Conservation (phyloP, 1,284 basidiomycete species). For the Rhodotorula mucilaginosa region DNA sequence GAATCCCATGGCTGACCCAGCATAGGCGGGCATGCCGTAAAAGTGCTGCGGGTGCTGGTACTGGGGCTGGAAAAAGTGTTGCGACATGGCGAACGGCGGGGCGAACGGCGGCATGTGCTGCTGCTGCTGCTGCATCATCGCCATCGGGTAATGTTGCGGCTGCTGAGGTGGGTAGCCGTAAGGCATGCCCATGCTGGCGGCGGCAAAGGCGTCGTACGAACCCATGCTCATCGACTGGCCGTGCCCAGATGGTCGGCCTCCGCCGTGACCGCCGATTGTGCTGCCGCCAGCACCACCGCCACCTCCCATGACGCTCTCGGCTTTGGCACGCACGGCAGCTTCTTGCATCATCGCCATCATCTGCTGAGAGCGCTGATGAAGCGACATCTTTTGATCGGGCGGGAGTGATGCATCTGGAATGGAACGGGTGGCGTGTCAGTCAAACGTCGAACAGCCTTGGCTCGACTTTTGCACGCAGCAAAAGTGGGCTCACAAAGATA, state of each 20-base stretch:
- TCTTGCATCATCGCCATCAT: slow-evolving; percentile 42
- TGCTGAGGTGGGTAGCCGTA: slow-evolving; percentile 11
- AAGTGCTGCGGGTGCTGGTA: neutral
- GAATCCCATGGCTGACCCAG: slow-evolving; percentile 25
- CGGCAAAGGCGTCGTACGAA: slow-evolving; percentile 11
- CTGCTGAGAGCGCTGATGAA: slow-evolving; percentile 38
- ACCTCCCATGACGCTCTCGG: slow-evolving; percentile 26
- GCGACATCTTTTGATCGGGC: slow-evolving; percentile 39
- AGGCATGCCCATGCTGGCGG: slow-evolving; percentile 1
- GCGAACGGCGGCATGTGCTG: slow-evolving; percentile 34
- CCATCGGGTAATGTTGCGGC: neutral
- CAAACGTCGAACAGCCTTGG: neutral
- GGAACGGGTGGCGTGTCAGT: neutral
- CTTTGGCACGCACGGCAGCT: slow-evolving; percentile 32
- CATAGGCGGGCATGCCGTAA: slow-evolving; percentile 25
- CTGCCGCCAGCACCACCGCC: slow-evolving; percentile 18
- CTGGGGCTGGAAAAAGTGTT: slow-evolving; percentile 27
- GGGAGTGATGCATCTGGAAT: slow-evolving; percentile 37
- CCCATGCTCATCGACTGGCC: slow-evolving; percentile 27
- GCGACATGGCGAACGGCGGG: slow-evolving; percentile 29
- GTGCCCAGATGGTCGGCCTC: neutral
- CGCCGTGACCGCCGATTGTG: slow-evolving; percentile 7
- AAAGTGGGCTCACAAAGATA: slow-evolving; percentile 33
- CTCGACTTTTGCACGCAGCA: no score
- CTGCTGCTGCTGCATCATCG: neutral